A percentile compares a stretch with the other conserved stretches of the same genome.
Conservation (phyloP, 2,329 filamentous ascomycete genomes). For the Lecanicillium sp. region DNA sequence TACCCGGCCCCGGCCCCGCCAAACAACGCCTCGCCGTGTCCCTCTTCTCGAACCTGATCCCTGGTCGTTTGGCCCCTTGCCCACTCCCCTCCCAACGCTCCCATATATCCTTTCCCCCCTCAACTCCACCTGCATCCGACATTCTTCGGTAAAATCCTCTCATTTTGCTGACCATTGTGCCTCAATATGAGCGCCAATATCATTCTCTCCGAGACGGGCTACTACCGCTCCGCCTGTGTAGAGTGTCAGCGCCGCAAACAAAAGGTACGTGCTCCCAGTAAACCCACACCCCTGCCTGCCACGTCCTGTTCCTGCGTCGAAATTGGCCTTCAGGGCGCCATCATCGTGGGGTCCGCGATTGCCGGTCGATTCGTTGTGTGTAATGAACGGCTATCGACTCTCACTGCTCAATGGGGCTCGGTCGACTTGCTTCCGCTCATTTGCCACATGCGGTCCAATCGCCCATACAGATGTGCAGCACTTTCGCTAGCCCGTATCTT, state of each 20-base stretch:
- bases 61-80: too few species aligned
- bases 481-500: too few species aligned
- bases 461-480: too few species aligned
- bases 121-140: background rate
- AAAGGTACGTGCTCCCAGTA: constrained; percentile 19
- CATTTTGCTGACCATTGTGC: background rate
- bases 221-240: constrained; percentile 30
- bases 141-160: background rate
- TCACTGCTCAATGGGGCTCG: too few species aligned
- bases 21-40: too few species aligned
- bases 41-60: too few species aligned
- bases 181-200: constrained; percentile 8
- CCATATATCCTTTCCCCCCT: background rate
- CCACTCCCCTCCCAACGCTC: too few species aligned
- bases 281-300: background rate
- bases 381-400: too few species aligned
- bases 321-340: background rate
- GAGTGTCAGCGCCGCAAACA: constrained; percentile 34
- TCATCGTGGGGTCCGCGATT: background rate
- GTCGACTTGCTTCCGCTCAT: too few species aligned
- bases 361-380: too few species aligned
- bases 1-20: too few species aligned
- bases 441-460: too few species aligned
- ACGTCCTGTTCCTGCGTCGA: background rate
- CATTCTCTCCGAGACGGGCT: constrained; percentile 9